Conservation (phyloP, 306 rosid species). For the Medicago truncatula region MtrunA17r5.0-ANR NC_053049.1:47873001-47873500, state of each 20-base stretch:
- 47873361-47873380: neutral
- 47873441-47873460: neutral
- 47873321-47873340: constrained; percentile 49
- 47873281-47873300: constrained; percentile 67
- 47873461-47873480: neutral
- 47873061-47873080: neutral
- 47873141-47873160: constrained; percentile 30
- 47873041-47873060: constrained; percentile 16
- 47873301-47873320: constrained; percentile 56
- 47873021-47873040: neutral
- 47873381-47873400: constrained; percentile 33
- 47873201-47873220: constrained; percentile 81
- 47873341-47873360: constrained; percentile 24
- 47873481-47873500: constrained; percentile 30
- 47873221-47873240: constrained; percentile 83
- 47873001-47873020: neutral
- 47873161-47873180: constrained; percentile 87
- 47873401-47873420: constrained; percentile 9
- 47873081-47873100: neutral
- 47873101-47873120: constrained; percentile 15
- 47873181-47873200: constrained; percentile 88
- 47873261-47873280: constrained; percentile 78
- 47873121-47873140: constrained; percentile 22
- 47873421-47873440: constrained; percentile 24
- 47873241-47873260: constrained; percentile 80